These are phyloP conservation scores for Botrytis byssoidea DNA, from an alignment of 2,329 filamentous ascomycete species.

Conservation along the genomic window DNA sequence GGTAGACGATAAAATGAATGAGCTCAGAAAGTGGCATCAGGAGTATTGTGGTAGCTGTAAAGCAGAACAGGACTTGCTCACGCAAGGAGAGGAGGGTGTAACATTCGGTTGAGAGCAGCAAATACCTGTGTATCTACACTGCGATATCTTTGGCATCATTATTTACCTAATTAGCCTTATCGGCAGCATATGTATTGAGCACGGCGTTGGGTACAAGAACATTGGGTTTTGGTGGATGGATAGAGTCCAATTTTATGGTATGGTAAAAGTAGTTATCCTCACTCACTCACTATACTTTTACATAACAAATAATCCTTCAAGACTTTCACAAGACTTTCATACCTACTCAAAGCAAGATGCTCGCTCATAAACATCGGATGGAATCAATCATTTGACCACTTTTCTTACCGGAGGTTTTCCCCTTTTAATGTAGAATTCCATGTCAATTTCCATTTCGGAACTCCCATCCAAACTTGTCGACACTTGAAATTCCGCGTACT, in stretches of 20 bases:
- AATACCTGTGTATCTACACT: slow-evolving; percentile 2
- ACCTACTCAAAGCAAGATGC: background rate
- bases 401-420: background rate
- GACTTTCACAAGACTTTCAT: too few relatives aligned
- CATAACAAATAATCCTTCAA: background rate
- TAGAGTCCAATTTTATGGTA: background rate
- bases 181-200: slow-evolving; percentile 7
- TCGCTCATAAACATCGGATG: background rate
- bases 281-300: background rate
- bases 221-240: slow-evolving; percentile 11
- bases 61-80: slow-evolving; percentile 36
- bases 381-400: background rate
- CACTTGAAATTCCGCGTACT: background rate
- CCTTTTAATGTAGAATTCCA: background rate
- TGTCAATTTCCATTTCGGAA: background rate
- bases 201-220: slow-evolving; percentile 19
- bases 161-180: background rate
- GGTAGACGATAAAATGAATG: slow-evolving; percentile 42
- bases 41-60: slow-evolving; percentile 62
- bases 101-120: slow-evolving; percentile 30
- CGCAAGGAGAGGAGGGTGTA: slow-evolving; percentile 28
- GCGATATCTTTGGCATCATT: background rate
- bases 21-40: slow-evolving; percentile 55
- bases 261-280: background rate
- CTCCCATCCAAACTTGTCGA: background rate